A percentile compares a stretch with the other conserved stretches of the same genome.
phyloP scores from a whole-genome alignment of 169 alveolate species.

The Theileria equi region DNA sequence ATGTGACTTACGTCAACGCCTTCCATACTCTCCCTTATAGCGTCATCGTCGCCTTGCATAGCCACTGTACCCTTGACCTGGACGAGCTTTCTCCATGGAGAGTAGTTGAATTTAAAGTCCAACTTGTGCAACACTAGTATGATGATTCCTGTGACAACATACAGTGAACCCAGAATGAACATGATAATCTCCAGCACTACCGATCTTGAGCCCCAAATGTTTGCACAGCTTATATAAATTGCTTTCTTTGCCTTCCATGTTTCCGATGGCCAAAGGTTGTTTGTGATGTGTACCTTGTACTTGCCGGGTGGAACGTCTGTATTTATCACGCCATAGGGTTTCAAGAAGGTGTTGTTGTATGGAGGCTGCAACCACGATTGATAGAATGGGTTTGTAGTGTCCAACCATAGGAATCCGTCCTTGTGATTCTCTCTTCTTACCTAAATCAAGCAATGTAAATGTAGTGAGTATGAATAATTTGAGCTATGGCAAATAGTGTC shows the following conservation, averaged over 20 bases:
- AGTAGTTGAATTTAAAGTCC: conserved; percentile 17
- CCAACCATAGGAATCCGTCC: conserved; percentile 54
- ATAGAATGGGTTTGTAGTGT: conserved; percentile 34
- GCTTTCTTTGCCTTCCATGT: conserved; percentile 51
- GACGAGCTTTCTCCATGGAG: conserved; percentile 56
- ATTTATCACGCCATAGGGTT: conserved; percentile 57
- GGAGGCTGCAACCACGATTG: conserved; percentile 58
- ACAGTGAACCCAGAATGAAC: conserved; percentile 21
- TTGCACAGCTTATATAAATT: conserved; percentile 32
- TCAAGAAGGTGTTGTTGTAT: conserved; percentile 31
- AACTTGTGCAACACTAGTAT: conserved; percentile 14
- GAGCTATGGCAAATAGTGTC: too few relatives aligned
- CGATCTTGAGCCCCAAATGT: conserved; percentile 43
- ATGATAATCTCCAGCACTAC: conserved; percentile 25
- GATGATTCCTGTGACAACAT: conserved; percentile 34
- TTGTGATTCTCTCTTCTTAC: background rate
- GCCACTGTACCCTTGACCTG: conserved; percentile 6
- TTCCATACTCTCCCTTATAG: background rate
- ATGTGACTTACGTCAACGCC: conserved; percentile 7
- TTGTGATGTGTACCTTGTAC: conserved; percentile 43
- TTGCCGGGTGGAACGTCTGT: conserved; percentile 18
- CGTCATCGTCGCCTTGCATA: background rate
- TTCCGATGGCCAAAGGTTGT: conserved; percentile 57
- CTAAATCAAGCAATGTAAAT: too few relatives aligned
- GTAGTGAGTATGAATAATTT: too few relatives aligned